Evolutionary conservation across 441 rosid genomes (phyloP).

Genomic region (Pelargonium australe): DNA sequence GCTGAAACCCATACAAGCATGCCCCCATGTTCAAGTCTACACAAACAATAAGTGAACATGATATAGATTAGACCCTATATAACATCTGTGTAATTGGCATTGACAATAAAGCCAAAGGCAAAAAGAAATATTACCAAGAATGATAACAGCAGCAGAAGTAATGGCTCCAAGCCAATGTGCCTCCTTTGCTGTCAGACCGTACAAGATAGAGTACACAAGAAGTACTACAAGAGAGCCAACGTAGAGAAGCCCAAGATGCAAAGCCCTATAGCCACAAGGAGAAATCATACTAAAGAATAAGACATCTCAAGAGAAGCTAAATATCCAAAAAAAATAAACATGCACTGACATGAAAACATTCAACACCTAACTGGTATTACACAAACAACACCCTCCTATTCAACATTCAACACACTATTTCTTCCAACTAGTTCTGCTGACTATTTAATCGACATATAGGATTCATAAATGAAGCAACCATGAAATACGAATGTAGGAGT

Average conservation of each 20-base stretch:
- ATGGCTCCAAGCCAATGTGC: constrained; percentile 97
- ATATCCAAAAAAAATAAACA: constrained; percentile 12
- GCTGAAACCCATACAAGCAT: constrained; percentile 95
- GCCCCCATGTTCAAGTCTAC: constrained; percentile 99
- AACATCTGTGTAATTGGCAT: constrained; percentile 18
- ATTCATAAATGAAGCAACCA: constrained; percentile 1
- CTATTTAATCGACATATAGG: neutral
- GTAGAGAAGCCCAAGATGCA: constrained; percentile 95
- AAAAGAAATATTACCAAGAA: constrained; percentile 60
- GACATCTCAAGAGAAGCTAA: constrained; percentile 14
- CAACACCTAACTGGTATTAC: neutral
- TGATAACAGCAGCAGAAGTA: constrained; percentile 91
- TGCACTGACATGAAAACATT: neutral
- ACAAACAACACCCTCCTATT: constrained; percentile 7
- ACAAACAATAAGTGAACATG: constrained; percentile 21
- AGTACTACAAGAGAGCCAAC: constrained; percentile 83
- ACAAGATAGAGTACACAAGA: constrained; percentile 83
- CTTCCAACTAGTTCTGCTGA: neutral
- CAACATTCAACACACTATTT: neutral
- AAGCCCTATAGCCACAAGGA: constrained; percentile 57
- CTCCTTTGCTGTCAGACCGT: constrained; percentile 94
- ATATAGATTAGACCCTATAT: constrained; percentile 21
- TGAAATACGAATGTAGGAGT: neutral
- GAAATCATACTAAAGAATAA: constrained; percentile 17
- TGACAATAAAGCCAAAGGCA: constrained; percentile 13